These are phyloP conservation scores for Lichtheimia hyalospora DNA, from an alignment of 371 early-diverging fungal genomes.

Conservation along the genomic window DNA sequence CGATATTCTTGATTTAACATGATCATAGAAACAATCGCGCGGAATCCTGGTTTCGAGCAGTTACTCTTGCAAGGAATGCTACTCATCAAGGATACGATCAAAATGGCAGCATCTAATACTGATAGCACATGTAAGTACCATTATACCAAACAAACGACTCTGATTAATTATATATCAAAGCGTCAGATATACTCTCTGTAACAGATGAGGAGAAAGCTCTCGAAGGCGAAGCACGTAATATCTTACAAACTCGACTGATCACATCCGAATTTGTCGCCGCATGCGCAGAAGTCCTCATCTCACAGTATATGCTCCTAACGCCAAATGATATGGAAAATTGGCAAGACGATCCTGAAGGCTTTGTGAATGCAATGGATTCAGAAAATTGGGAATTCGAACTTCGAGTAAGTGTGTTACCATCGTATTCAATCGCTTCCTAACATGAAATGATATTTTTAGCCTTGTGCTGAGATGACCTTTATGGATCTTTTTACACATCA, in stretches of 20 bases:
- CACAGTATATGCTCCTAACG: constrained; percentile 73
- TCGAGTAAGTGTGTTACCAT: constrained; percentile 46
- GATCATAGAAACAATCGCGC: too few relatives aligned
- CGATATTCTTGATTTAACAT: not conserved
- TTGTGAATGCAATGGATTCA: constrained; percentile 76
- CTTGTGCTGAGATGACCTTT: constrained; percentile 85
- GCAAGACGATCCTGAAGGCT: constrained; percentile 89
- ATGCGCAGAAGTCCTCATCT: constrained; percentile 70
- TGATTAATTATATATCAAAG: not conserved
- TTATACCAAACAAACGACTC: not conserved
- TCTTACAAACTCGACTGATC: constrained; percentile 68
- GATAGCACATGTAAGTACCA: constrained; percentile 25
- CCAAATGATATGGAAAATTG: constrained; percentile 73
- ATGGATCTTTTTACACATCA: constrained; percentile 73
- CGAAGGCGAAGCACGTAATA: constrained; percentile 49
- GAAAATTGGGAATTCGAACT: constrained; percentile 88
- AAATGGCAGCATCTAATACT: constrained; percentile 51
- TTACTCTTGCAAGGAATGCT: constrained; percentile 70
- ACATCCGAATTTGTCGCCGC: constrained; percentile 65
- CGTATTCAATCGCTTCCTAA: too few relatives aligned
- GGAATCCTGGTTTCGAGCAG: constrained; percentile 14
- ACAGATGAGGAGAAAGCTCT: constrained; percentile 54
- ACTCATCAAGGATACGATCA: constrained; percentile 69
- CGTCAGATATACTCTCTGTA: constrained; percentile 29
- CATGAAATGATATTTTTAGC: constrained; percentile 31